phyloP scores from a whole-genome alignment of 441 rosid species.

The Viola pubescens region DNA sequence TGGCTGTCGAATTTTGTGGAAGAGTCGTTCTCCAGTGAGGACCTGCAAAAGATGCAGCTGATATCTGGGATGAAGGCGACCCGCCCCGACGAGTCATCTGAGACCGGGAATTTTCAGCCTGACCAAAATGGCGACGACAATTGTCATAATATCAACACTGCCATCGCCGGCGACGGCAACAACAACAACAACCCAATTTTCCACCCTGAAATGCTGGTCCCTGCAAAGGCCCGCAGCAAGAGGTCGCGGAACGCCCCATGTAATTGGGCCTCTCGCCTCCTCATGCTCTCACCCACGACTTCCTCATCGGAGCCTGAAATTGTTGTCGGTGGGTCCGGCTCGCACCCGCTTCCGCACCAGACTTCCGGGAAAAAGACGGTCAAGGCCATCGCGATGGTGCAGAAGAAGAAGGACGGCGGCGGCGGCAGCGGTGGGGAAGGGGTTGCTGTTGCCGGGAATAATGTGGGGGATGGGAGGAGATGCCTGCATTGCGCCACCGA shows the following conservation, averaged over 20 bases:
- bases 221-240: slow-evolving; percentile 90
- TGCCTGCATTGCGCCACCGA: slow-evolving; percentile 85
- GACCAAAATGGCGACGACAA: slow-evolving; percentile 12
- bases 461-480: slow-evolving; percentile 34
- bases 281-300: slow-evolving; percentile 36
- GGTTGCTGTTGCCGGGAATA: not conserved
- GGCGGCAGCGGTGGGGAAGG: slow-evolving; percentile 18
- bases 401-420: slow-evolving; percentile 24
- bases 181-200: slow-evolving; percentile 30
- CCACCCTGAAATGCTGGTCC: slow-evolving; percentile 46
- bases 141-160: not conserved
- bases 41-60: slow-evolving; percentile 71
- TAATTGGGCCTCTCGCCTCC: slow-evolving; percentile 77
- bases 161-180: not conserved
- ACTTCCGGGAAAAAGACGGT: slow-evolving; percentile 22
- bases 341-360: slow-evolving; percentile 19
- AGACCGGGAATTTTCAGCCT: slow-evolving; percentile 28
- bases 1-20: slow-evolving; percentile 94
- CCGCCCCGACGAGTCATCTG: slow-evolving; percentile 44
- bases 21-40: slow-evolving; percentile 90
- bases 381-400: slow-evolving; percentile 22
- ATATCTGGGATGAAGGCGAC: slow-evolving; percentile 53
- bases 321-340: slow-evolving; percentile 8
- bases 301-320: slow-evolving; percentile 33
- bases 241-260: slow-evolving; percentile 71